Evolutionary conservation across 2,329 filamentous ascomycete genomes (phyloP), one percentile per base, ranked within the genome.

Genomic region (Tympanopsis confertula): DNA sequence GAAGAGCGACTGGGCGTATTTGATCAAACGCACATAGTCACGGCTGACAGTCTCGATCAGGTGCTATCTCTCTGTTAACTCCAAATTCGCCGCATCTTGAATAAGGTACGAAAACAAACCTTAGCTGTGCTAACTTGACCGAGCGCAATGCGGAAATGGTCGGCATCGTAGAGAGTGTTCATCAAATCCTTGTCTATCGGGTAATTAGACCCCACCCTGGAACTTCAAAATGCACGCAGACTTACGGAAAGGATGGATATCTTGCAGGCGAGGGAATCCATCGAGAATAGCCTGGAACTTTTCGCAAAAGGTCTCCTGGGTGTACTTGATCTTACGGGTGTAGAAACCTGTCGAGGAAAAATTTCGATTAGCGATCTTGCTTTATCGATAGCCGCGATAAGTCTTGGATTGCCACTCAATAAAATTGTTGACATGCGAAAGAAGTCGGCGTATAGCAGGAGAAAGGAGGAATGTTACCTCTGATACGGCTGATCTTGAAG

Each of bases 111-210:
- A n/a, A n/a, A n/a, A n/a, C n/a, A n/a, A n/a, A n/a, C n/a, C n/a
- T 95, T 96, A 38, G 91, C 91, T 4, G 91, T 96, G 32, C 87
- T 93, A 35, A 98, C 69, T 62, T 96, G 91, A 42, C 91, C 93
- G 24, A 98, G 82, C 24, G 93, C 91, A 52, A 98, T 96, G 51
- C 84, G 79, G 69, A 96, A 96, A 59, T 94, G 87, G 69, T 98
- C 89, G 59, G 86, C 86, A 76, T 95, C 89, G 69, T 96, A 98
- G 35, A 98, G 81, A 15, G 91, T 96, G 67, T 98, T 96, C 66
- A 98, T 82, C 54, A 93, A 68, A 63, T 87, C 81, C 65, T 83
- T 81, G 66, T 43, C 55, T 47, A 42, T 52, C 49, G 4, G 51
- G 46, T 35, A 57, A 28, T 28, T 10, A 28, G 17, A 7, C 7